These are phyloP conservation scores for Gaertneriomyces sp. DNA, from an alignment of 192 early-diverging fungal species.

Conservation along the genomic window DNA sequence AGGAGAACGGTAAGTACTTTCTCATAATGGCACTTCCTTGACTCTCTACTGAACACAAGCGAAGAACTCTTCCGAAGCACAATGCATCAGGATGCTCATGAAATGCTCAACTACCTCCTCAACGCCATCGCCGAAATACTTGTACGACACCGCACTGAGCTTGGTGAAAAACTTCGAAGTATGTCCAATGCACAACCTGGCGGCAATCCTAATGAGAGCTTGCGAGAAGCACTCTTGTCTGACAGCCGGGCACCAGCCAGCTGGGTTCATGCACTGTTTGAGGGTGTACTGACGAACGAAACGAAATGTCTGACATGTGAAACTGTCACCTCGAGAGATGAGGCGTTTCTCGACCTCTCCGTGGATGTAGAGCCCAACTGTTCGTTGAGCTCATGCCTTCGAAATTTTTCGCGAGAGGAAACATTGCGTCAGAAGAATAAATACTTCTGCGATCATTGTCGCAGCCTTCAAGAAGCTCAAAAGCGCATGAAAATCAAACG, in stretches of 20 bases:
- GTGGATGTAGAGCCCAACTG: conserved; percentile 96
- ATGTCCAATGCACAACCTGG: conserved; percentile 11
- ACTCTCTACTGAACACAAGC: not conserved
- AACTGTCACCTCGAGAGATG: conserved; percentile 87
- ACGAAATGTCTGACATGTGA: conserved; percentile 97
- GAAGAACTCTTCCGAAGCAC: conserved; percentile 87
- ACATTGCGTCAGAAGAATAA: conserved; percentile 95
- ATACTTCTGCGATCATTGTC: conserved; percentile 95
- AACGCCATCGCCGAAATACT: conserved; percentile 87
- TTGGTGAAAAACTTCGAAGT: conserved; percentile 38
- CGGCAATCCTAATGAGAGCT: not conserved
- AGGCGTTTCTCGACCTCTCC: conserved; percentile 92
- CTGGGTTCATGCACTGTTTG: conserved; percentile 96
- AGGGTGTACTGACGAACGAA: conserved; percentile 93
- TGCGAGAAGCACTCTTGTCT: conserved; percentile 13
- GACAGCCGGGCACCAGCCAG: conserved; percentile 40
- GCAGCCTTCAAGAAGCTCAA: conserved; percentile 95
- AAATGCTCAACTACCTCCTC: conserved; percentile 92
- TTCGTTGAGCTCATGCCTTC: conserved; percentile 89
- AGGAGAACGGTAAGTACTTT: conserved; percentile 73
- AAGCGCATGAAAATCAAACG: conserved; percentile 94
- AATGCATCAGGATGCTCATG: conserved; percentile 98
- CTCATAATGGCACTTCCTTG: not conserved
- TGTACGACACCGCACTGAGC: conserved; percentile 40
- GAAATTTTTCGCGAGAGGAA: conserved; percentile 94